These are phyloP conservation scores for Macrophomina tecta DNA, from an alignment of 2,329 filamentous ascomycete genomes.

Conservation along the genomic window DNA sequence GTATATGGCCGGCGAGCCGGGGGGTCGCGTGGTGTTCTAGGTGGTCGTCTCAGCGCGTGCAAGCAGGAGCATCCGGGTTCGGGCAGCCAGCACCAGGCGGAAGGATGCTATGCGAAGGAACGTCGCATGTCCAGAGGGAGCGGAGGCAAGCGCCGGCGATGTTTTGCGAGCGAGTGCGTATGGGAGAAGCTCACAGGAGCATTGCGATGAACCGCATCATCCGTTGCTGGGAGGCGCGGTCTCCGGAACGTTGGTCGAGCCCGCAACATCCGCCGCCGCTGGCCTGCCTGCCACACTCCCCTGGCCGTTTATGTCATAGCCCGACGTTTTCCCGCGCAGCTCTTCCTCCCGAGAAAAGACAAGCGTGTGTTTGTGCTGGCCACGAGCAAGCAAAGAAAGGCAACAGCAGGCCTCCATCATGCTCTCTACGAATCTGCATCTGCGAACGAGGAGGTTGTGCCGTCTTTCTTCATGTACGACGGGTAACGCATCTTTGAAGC, in stretches of 20 bases:
- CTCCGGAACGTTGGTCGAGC: constrained; percentile 8
- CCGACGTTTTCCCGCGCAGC: neutral
- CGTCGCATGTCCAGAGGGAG: constrained; percentile 7
- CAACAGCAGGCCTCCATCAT: too few species aligned
- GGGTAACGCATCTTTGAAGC: too few species aligned
- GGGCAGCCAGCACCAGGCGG: constrained; percentile 24
- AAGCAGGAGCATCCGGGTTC: constrained; percentile 19
- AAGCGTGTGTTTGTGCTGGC: neutral
- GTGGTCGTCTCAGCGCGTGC: constrained; percentile 9
- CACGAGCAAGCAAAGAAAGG: neutral
- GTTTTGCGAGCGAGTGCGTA: neutral
- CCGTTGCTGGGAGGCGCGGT: constrained; percentile 14
- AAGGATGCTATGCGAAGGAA: constrained; percentile 12
- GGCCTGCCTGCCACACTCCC: neutral
- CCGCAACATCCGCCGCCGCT: constrained; percentile 13
- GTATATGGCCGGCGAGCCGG: neutral
- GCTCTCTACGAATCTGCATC: too few species aligned
- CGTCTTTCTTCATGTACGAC: too few species aligned
- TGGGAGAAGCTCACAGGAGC: constrained; percentile 11
- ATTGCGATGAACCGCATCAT: constrained; percentile 11
- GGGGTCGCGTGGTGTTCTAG: constrained; percentile 19
- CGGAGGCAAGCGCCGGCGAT: neutral
- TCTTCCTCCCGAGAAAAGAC: neutral
- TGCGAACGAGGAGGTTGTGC: too few species aligned
- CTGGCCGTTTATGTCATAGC: constrained; percentile 23